Percentiles rank a stretch among this genome's conserved stretches.
These are phyloP conservation scores for Cicer pinnatifidum DNA, from an alignment of 306 rosid genomes.

Conservation along the genomic window DNA sequence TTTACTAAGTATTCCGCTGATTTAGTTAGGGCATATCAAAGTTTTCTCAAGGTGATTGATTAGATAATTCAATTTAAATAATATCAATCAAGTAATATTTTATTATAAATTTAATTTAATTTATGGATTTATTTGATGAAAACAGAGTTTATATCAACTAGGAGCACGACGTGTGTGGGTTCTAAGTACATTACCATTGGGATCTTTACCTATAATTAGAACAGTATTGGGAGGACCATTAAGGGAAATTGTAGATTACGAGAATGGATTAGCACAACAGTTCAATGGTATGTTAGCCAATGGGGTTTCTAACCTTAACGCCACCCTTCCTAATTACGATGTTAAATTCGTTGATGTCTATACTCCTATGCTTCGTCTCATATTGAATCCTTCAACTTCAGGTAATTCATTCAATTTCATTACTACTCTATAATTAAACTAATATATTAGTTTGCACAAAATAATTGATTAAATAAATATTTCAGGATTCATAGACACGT, in stretches of 20 bases:
- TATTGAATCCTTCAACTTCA: constrained; percentile 20
- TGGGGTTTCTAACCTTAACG: neutral
- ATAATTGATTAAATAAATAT: neutral
- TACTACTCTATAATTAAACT: neutral
- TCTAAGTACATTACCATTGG: constrained; percentile 49
- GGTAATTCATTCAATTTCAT: neutral
- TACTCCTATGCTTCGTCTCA: constrained; percentile 35
- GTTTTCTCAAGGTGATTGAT: constrained; percentile 43
- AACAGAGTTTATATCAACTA: constrained; percentile 44
- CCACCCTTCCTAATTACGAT: neutral
- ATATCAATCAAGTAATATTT: too few relatives aligned
- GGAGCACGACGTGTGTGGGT: constrained; percentile 51
- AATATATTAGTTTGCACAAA: neutral
- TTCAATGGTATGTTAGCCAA: constrained; percentile 40
- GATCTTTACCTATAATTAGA: constrained; percentile 52
- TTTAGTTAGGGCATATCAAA: constrained; percentile 11
- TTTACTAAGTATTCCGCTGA: constrained; percentile 34
- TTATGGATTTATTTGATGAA: too few relatives aligned
- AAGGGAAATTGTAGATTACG: neutral
- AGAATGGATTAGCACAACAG: constrained; percentile 26
- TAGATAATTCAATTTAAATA: too few relatives aligned
- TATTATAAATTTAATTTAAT: too few relatives aligned
- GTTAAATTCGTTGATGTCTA: constrained; percentile 47
- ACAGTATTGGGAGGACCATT: neutral
- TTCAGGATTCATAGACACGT: constrained; percentile 47